Conservation (phyloP, 495 filamentous ascomycete genomes). For the Penicillium silybi region DNA sequence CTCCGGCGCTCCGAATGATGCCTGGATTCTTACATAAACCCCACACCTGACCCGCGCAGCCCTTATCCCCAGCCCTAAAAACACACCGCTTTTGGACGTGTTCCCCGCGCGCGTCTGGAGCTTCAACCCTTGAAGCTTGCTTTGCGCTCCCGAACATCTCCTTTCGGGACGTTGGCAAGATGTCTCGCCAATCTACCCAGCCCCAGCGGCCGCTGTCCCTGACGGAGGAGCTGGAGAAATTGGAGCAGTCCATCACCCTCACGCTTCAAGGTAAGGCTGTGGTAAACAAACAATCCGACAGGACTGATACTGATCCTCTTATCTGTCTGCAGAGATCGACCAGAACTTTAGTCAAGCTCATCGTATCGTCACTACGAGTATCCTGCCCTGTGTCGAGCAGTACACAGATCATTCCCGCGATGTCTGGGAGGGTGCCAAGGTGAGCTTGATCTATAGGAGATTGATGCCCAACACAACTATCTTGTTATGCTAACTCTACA, state of each 20-base stretch:
- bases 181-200: slow-evolving; percentile 51
- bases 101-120: slow-evolving; percentile 25
- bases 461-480: neutral
- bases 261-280: slow-evolving; percentile 75
- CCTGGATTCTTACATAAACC: slow-evolving; percentile 17
- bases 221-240: slow-evolving; percentile 91
- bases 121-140: slow-evolving; percentile 8
- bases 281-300: slow-evolving; percentile 15
- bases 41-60: slow-evolving; percentile 29
- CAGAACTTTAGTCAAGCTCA: slow-evolving; percentile 97
- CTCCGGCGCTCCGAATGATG: slow-evolving; percentile 14
- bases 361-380: slow-evolving; percentile 90
- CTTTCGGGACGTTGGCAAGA: slow-evolving; percentile 11
- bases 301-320: slow-evolving; percentile 5
- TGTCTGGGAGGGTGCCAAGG: slow-evolving; percentile 97
- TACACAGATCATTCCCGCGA: slow-evolving; percentile 90
- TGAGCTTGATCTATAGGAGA: slow-evolving; percentile 3
- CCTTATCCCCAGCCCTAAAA: slow-evolving; percentile 42
- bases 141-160: slow-evolving; percentile 4
- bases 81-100: slow-evolving; percentile 29
- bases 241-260: slow-evolving; percentile 94
- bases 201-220: slow-evolving; percentile 67
- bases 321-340: slow-evolving; percentile 76
- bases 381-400: slow-evolving; percentile 91
- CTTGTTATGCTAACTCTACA: neutral